Base-by-base conservation (phyloP, 306 rosid genomes). In the Macrotyloma uniflorum region DNA sequence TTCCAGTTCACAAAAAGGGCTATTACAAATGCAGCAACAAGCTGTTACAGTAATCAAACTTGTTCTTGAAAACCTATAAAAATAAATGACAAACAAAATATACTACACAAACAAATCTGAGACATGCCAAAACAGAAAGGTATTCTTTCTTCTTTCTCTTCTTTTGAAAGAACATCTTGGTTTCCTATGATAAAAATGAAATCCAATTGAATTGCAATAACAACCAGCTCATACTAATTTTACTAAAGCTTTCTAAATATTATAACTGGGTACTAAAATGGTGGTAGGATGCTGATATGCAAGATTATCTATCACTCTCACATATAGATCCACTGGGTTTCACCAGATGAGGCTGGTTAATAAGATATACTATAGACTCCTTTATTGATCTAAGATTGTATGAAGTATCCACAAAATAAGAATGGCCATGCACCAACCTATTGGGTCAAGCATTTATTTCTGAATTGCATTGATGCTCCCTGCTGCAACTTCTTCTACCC, bases 401-500 rank as follows among this genome's bases (percentile, higher is more conserved):
- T 72, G 49, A 32, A 63, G 71, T 70, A 77, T 80, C 62, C 82
- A 79, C 85, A 13, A 67, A 26, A 63, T 16, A 61, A 72, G 38
- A 61, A 46, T 22, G 58, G 75, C 76, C 77, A 47, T 67, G 20
- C 16, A 42, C 74, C 55, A 32, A 54, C 72, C 73, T 47, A 79
- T 51, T 59, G 15, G 4, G 68, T 93, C 86, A 91, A 43, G 98
- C 90, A 70, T 93, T 96, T 79, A 96, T 96, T 71, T 96, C 98
- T 19, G 98, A 91, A 77, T 96, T 93, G 91, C 99, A 96, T 59
- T 88, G 99, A 81, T 96, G 84, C 89, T 96, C 98, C 79, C 98
- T 79, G 93, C 94, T 96, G 90, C 97, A 91, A 82, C 97, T 93
- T 90, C 99, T 93, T 84, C 94, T 88, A 72, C 93, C 84, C 98